Evolutionary conservation across 768 basidiomycete species (phyloP).

Genomic region (Cystobasidium onofrii): DNA sequence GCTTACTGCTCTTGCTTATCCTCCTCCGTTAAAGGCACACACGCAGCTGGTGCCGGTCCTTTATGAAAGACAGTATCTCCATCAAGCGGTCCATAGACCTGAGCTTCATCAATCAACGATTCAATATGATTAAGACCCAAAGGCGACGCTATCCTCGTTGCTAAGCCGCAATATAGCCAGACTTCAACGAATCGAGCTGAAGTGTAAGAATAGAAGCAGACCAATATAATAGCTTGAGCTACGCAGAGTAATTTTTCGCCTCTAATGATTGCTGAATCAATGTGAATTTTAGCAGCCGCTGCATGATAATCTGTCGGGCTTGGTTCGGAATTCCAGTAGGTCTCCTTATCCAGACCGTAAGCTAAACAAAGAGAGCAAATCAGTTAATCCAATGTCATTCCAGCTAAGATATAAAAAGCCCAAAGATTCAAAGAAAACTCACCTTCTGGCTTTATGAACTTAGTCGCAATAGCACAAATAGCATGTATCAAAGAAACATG

Average conservation of each 20-base stretch:
- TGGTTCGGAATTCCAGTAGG: slow-evolving; percentile 30
- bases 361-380: not conserved
- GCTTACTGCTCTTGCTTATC: slow-evolving; percentile 30
- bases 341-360: slow-evolving; percentile 16
- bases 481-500: slow-evolving; percentile 35
- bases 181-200: slow-evolving; percentile 38
- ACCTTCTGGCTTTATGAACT: slow-evolving; percentile 28
- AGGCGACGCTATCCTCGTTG: slow-evolving; percentile 35
- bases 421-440: slow-evolving; percentile 14
- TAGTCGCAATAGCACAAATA: slow-evolving; percentile 35
- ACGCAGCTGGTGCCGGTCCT: not conserved
- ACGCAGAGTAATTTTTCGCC: slow-evolving; percentile 35
- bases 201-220: slow-evolving; percentile 33
- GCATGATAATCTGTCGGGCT: slow-evolving; percentile 35
- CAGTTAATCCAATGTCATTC: not conserved
- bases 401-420: no score
- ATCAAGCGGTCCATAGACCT: not conserved
- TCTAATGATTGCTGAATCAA: slow-evolving; percentile 29
- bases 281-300: slow-evolving; percentile 14
- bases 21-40: slow-evolving; percentile 15
- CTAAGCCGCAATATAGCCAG: slow-evolving; percentile 35
- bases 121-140: slow-evolving; percentile 40
- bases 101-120: not conserved
- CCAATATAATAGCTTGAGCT: slow-evolving; percentile 33
- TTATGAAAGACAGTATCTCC: not conserved